These are phyloP conservation scores for Hymenoscyphus albidus DNA, from an alignment of 2,329 filamentous ascomycete species.

Conservation along the genomic window DNA sequence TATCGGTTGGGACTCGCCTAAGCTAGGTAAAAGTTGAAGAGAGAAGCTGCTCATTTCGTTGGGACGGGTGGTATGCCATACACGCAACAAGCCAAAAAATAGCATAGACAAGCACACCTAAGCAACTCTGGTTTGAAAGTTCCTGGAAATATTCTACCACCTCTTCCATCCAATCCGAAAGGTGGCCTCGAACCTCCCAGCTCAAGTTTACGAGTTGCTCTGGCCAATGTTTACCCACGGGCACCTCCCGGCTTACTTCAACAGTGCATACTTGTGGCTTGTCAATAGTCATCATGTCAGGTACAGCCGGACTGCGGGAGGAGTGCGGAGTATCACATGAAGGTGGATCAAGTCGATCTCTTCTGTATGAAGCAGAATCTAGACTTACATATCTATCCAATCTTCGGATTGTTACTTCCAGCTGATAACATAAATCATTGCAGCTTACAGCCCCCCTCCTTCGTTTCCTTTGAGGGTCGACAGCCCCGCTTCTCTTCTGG, in stretches of 20 bases:
- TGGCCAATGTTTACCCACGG: no score
- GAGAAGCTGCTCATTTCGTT: no score
- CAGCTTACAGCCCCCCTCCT: not conserved
- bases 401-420: not conserved
- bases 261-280: not conserved
- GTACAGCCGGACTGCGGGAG: not conserved
- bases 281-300: not conserved
- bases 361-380: not conserved
- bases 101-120: no score
- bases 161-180: no score
- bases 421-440: not conserved
- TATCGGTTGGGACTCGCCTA: not conserved
- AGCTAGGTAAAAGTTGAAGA: no score
- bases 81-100: no score
- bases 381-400: not conserved
- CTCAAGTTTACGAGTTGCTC: no score
- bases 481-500: not conserved
- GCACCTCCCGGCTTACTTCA: no score
- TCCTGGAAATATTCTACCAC: no score
- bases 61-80: no score
- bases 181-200: no score
- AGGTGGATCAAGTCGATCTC: not conserved
- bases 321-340: not conserved
- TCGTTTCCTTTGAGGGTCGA: not conserved
- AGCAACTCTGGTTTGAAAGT: no score